These are phyloP conservation scores for Aphanomyces cochlioides DNA, from an alignment of 352 stramenopile species.

Conservation along the genomic window DNA sequence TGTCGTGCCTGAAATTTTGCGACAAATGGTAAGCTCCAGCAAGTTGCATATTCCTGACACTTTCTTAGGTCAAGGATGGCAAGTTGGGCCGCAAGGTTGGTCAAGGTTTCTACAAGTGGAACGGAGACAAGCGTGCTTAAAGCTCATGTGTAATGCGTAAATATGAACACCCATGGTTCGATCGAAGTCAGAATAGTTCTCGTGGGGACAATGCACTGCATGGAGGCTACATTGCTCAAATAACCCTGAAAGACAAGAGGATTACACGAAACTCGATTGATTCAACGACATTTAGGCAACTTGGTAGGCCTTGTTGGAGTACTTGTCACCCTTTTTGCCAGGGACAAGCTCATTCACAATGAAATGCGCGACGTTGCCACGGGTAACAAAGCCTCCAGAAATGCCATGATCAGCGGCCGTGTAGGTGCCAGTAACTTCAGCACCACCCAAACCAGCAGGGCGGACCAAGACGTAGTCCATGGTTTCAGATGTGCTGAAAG, in stretches of 20 bases:
- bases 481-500: slow-evolving; percentile 1
- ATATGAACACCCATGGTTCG: too few species aligned
- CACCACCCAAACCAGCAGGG: not conserved
- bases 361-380: slow-evolving; percentile 9
- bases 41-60: too few species aligned
- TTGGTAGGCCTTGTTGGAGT: slow-evolving; percentile 10
- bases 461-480: slow-evolving; percentile 10
- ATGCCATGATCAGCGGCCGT: slow-evolving; percentile 1
- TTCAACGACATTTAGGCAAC: slow-evolving; percentile 22
- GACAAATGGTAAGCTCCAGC: slow-evolving; percentile 76
- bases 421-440: not conserved
- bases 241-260: too few species aligned
- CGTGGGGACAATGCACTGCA: too few species aligned
- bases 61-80: slow-evolving; percentile 45
- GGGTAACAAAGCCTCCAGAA: not conserved
- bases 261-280: too few species aligned
- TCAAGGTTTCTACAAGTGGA: slow-evolving; percentile 95
- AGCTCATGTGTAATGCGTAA: too few species aligned
- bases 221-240: too few species aligned
- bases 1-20: slow-evolving; percentile 90
- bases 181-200: too few species aligned
- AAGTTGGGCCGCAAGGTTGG: slow-evolving; percentile 95
- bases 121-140: slow-evolving; percentile 74
- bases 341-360: slow-evolving; percentile 5
- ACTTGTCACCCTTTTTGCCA: slow-evolving; percentile 9